Base-by-base conservation (phyloP, 345 rosid species). In the Brassica carinata region DNA sequence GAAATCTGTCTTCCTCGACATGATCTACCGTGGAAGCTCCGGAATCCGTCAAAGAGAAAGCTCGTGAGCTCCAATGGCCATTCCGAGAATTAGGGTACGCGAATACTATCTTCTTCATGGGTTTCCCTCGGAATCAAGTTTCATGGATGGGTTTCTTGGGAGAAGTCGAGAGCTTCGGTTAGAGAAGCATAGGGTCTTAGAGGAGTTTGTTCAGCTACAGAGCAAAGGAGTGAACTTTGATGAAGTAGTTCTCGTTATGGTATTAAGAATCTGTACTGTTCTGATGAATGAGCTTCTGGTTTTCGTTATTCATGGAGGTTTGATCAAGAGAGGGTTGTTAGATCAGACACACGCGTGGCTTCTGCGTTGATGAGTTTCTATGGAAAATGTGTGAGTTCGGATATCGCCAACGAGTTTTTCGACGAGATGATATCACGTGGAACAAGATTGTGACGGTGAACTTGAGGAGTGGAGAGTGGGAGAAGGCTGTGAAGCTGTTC, bases 291-390 rank as follows among this genome's bases (percentile, higher is more conserved):
- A 11, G 33, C 82, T 82, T 84, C 76, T 86, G 61, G 97, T 93
- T 13, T 79, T 84, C 27, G 82, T 69, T 73, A 78, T 90, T 68
- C 97, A 91, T 80, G 90, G 89, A 27, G 62, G 72, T 83, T 82
- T 93, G 83, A 85, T 93, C 67, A 91, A 90, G 82, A 86, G 81
- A 73, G 90, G 7, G 43, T 89, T 43, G 90, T 85, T 63, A 2
- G 8, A 9, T 70, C 68, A 59, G 88, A 87, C 76, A 75, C 72
- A 7, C 76, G 79, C 29, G 71, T 90, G 77, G 86, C 36, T 78
- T 79, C 88, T 81, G 90, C 97, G 5, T 74, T 90, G 82, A 84
- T 93, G 83, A 73, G 79, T 69, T 93, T 89, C 19, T 90, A 93
- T 70, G 89, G 84, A 58, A 79, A 74, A 53, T 86, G 85, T 85